Evolutionary conservation across 129 eudicot genomes (phyloP).

Genomic region (Lactuca sativa): DNA sequence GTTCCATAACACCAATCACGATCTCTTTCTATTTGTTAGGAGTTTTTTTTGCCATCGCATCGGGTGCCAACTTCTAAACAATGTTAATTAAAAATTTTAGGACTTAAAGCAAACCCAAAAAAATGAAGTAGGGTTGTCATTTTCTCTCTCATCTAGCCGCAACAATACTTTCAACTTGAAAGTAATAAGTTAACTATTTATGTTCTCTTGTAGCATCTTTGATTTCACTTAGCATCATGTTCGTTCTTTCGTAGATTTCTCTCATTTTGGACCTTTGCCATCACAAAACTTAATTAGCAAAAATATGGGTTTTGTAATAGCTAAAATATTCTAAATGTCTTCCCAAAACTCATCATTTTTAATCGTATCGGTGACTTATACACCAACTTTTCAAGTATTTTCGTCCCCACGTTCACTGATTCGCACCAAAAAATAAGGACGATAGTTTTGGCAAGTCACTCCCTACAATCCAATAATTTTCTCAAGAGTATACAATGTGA

Average conservation of each 20-base stretch:
- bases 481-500: slow-evolving; percentile 3
- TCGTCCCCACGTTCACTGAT: neutral
- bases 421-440: slow-evolving; percentile 1
- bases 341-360: slow-evolving; percentile 17
- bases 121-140: slow-evolving; percentile 6
- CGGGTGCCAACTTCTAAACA: neutral
- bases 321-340: slow-evolving; percentile 2
- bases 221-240: neutral
- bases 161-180: neutral
- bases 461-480: neutral
- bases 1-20: neutral
- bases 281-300: slow-evolving; percentile 22
- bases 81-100: neutral
- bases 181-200: neutral
- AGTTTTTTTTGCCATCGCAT: neutral
- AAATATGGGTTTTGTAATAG: slow-evolving; percentile 19
- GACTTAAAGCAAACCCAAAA: slow-evolving; percentile 10
- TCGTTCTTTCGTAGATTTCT: slow-evolving; percentile 18
- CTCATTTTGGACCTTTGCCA: slow-evolving; percentile 9
- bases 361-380: neutral
- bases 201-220: neutral
- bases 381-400: neutral
- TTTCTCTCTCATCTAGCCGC: neutral
- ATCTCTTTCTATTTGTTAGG: neutral
- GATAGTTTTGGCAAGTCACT: slow-evolving; percentile 9